A percentile compares a stretch with the other conserved stretches of the same genome.
Conservation (phyloP, 1,284 basidiomycete genomes). For the Flammula alnicola region DNA sequence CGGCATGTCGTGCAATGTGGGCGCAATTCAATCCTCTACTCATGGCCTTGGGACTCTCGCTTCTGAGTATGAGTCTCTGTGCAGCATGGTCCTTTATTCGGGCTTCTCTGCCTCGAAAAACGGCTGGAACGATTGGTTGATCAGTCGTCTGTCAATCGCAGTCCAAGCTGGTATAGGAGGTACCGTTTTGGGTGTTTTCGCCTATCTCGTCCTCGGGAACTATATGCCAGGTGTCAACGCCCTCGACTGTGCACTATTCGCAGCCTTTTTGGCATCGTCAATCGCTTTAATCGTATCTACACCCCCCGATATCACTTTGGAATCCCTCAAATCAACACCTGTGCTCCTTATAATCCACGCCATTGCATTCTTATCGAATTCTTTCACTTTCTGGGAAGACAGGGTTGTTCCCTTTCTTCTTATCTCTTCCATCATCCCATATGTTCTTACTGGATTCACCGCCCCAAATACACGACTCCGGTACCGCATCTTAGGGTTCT, state of each 20-base stretch:
- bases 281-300: conserved; percentile 43
- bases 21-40: conserved; percentile 88
- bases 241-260: conserved; percentile 51
- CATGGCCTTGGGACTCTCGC: conserved; percentile 71
- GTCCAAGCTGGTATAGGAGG: conserved; percentile 47
- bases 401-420: conserved; percentile 78
- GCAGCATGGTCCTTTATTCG: conserved; percentile 55
- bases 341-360: conserved; percentile 68
- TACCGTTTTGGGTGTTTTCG: conserved; percentile 44
- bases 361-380: conserved; percentile 85
- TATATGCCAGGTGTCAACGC: conserved; percentile 49
- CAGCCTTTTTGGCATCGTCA: conserved; percentile 43
- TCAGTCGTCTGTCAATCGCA: conserved; percentile 33
- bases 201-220: conserved; percentile 35
- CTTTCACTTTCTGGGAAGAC: conserved; percentile 97
- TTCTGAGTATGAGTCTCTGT: conserved; percentile 52
- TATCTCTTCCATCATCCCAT: conserved; percentile 48
- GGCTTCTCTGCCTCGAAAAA: conserved; percentile 41
- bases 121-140: conserved; percentile 49
- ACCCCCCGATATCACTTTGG: conserved; percentile 33
- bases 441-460: conserved; percentile 61
- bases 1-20: conserved; percentile 86
- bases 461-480: conserved; percentile 75
- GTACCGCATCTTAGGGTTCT: conserved; percentile 77
- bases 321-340: conserved; percentile 41